A percentile compares a stretch with the other conserved stretches of the same genome.
Evolutionary conservation across 345 rosid genomes (phyloP).

Genomic region (Balakata baccata): DNA sequence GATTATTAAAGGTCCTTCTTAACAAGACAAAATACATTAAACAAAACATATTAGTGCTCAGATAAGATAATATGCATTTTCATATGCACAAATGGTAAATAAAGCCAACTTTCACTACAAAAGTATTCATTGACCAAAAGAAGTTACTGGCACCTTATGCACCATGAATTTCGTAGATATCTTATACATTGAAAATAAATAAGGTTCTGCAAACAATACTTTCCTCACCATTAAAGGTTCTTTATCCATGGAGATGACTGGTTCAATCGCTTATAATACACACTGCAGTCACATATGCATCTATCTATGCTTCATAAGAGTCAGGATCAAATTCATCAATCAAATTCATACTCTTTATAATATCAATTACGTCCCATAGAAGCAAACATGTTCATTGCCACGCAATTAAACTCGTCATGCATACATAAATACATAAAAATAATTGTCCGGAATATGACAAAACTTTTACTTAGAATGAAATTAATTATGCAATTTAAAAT

Average conservation of each 20-base stretch:
- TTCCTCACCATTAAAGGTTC: neutral
- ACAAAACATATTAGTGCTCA: neutral
- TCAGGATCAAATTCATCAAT: neutral
- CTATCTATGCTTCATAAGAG: neutral
- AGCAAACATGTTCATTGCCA: neutral
- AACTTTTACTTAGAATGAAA: neutral
- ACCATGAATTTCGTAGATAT: neutral
- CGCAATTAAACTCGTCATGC: neutral
- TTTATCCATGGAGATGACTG: neutral
- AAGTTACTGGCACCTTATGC: neutral
- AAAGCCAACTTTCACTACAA: neutral
- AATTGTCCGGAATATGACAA: neutral
- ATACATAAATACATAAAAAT: neutral
- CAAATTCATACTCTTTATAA: neutral
- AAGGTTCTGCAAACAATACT: too few relatives aligned
- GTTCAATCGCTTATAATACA: neutral
- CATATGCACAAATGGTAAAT: neutral
- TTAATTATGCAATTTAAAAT: neutral
- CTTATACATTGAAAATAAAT: too few relatives aligned
- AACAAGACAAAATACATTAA: neutral
- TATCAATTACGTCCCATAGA: neutral
- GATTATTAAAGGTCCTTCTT: too few relatives aligned
- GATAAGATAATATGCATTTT: too few relatives aligned
- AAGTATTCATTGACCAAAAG: neutral
- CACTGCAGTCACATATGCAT: neutral